Base-by-base conservation (phyloP, 2,329 filamentous ascomycete genomes). In the Monilinia vaccinii-corymbosi region DNA sequence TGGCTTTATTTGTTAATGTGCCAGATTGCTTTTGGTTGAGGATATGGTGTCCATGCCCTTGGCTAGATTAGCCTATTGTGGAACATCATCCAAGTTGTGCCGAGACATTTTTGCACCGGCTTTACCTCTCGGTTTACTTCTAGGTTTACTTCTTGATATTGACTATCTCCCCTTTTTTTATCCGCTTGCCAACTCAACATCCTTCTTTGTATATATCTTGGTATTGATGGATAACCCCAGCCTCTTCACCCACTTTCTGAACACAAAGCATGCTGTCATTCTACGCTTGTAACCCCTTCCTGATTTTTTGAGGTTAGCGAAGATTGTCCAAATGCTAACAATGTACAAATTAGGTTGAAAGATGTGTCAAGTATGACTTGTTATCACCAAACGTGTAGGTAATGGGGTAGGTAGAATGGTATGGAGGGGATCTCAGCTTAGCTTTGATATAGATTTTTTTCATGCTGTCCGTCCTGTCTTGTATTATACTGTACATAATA, bases 311-410 rank as follows among this genome's bases (percentile, higher is more conserved):
- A 44, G 28, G 10, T 55, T 55, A 55, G 51, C 28, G 13, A 44
- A 32, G 3, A 16, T 10, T 21, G 25, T 21, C 11, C 25, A 28
- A 44, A 18, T 36, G 4, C 28, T 58, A 25, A 63, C 28, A 40
- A 38, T 8, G 21, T 11, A 42, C 47, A 44, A 47, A 21, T 5
- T 48, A 65, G 32, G 42, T 64, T 49, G 62, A 65, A 49, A 58
- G 51, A 48, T 62, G 59, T 53, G 63, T 65, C 21, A 65, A 64
- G 49, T 63, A 63, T 45, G 61, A 63, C 40, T 52, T 63, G 18
- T 44, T 63, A 44, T 63, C 62, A 34, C 62, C 62, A 25, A 63
- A 63, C 58, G 53, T 63, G 25, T 63, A 62, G 36, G 21, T 1
- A 16, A 5, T 42, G 32, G n/a, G n/a, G 42, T 21, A 55, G n/a